Base-by-base conservation (phyloP, 2,329 filamentous ascomycete genomes). In the Elsinoe batatas region DNA sequence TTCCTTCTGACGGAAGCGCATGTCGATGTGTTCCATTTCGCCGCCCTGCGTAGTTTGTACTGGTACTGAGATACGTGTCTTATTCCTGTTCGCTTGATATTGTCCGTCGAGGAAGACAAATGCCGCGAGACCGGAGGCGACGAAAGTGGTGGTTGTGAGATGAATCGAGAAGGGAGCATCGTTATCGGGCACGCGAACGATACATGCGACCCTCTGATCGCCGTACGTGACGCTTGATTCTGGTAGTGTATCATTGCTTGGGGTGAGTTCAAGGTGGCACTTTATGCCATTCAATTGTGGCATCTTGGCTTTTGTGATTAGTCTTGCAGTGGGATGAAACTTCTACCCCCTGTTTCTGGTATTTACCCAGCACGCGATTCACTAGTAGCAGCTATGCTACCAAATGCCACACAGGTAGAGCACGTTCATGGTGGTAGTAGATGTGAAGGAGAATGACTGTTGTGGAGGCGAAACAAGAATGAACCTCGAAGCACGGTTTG, bases 41-140 rank as follows among this genome's bases (percentile, higher is more conserved):
- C 61, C 60, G 10, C 11, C 8, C 17, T 65, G 62, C 7, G 64
- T 63, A 7, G 55, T 60, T 3, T 58, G 57, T 6, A 53, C 58
- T 12, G 69, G 68, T 17, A 68, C 58, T 54, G 68, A 65, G 32
- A 80, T 60, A 35, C 72, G 65, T 37, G 71, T 68, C 37, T 73
- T 69, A 63, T 78, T 78, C 56, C 79, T 76, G 58, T 81, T 81
- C 65, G 76, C 79, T 61, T 81, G 78, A 58, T 80, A 80, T 5
- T 75, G 65, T 15, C 79, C 79, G 60, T 81, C 79, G 38, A 80
- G 79, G 67, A 74, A 81, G 22, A 81, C 77, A 58, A 76, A 77
- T 64, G 78, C 74, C 1, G 77, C 73, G 10, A 81, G 64, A 0
- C 79, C 79, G 20, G 74, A 70, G 1, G 74, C 74, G 59, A 81